These are phyloP conservation scores for Saccharomycopsis babjevae DNA, from an alignment of 805 yeast species.

Conservation along the genomic window DNA sequence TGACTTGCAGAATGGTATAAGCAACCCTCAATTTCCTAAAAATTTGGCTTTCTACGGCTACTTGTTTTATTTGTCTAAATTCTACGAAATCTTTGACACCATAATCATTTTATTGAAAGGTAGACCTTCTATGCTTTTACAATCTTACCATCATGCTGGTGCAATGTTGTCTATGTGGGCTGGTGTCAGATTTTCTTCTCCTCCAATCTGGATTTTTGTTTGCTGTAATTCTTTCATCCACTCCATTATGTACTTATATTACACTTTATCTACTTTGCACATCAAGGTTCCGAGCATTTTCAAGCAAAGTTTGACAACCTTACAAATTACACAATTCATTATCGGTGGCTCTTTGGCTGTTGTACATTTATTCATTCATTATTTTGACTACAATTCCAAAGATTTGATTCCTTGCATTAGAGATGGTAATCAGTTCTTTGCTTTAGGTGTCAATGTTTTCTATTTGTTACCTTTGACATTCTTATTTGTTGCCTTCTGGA, in stretches of 20 bases:
- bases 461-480: conserved; percentile 61
- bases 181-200: conserved; percentile 57
- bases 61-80: conserved; percentile 60
- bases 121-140: conserved; percentile 52
- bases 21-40: conserved; percentile 26
- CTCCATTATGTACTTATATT: conserved; percentile 64
- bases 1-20: conserved; percentile 49
- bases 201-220: conserved; percentile 75
- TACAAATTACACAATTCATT: conserved; percentile 61
- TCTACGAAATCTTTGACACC: conserved; percentile 64
- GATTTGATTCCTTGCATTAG: conserved; percentile 40
- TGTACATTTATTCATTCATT: conserved; percentile 50
- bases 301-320: conserved; percentile 51
- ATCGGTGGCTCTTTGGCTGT: conserved; percentile 62
- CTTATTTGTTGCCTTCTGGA: conserved; percentile 53
- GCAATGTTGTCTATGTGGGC: conserved; percentile 80
- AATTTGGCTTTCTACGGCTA: conserved; percentile 51
- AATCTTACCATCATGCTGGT: conserved; percentile 70
- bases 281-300: conserved; percentile 45
- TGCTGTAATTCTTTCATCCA: conserved; percentile 74
- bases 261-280: conserved; percentile 48
- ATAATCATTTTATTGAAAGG: conserved; percentile 59
- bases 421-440: conserved; percentile 51
- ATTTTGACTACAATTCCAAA: conserved; percentile 38
- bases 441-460: conserved; percentile 49